phyloP scores from a whole-genome alignment of 768 basidiomycete genomes.

The Tricholoma terreum region DNA sequence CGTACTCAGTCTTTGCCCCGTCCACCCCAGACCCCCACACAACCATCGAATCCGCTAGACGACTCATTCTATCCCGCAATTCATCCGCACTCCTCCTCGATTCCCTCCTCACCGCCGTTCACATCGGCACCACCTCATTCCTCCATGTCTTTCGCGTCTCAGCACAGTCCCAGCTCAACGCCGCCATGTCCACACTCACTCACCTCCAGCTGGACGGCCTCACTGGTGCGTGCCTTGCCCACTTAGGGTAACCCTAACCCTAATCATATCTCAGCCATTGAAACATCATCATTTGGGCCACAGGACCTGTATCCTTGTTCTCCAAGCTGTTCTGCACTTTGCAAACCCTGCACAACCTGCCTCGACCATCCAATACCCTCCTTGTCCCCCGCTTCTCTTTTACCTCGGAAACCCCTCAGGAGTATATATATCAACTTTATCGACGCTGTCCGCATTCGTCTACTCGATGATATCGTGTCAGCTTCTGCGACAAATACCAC shows the following conservation, averaged over 20 bases:
- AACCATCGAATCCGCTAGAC: slow-evolving; percentile 54
- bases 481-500: slow-evolving; percentile 30
- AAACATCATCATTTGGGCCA: slow-evolving; percentile 43
- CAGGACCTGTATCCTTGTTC: slow-evolving; percentile 54
- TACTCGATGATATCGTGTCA: slow-evolving; percentile 53
- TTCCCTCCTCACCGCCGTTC: slow-evolving; percentile 50
- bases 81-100: slow-evolving; percentile 38
- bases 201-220: slow-evolving; percentile 48
- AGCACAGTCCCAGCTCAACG: slow-evolving; percentile 28
- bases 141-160: slow-evolving; percentile 61
- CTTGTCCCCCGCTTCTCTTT: slow-evolving; percentile 21
- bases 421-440: slow-evolving; percentile 50
- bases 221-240: slow-evolving; percentile 39
- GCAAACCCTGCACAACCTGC: slow-evolving; percentile 39
- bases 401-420: slow-evolving; percentile 45
- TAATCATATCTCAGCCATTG: slow-evolving; percentile 32
- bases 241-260: slow-evolving; percentile 21
- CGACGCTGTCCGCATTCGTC: slow-evolving; percentile 54
- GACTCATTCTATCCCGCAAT: slow-evolving; percentile 41
- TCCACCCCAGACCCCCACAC: slow-evolving; percentile 30
- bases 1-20: slow-evolving; percentile 43
- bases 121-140: slow-evolving; percentile 39
- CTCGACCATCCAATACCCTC: slow-evolving; percentile 17
- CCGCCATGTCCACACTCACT: slow-evolving; percentile 31
- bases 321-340: slow-evolving; percentile 37